These are phyloP conservation scores for Mycena metata DNA, from an alignment of 768 basidiomycete genomes.

Conservation along the genomic window DNA sequence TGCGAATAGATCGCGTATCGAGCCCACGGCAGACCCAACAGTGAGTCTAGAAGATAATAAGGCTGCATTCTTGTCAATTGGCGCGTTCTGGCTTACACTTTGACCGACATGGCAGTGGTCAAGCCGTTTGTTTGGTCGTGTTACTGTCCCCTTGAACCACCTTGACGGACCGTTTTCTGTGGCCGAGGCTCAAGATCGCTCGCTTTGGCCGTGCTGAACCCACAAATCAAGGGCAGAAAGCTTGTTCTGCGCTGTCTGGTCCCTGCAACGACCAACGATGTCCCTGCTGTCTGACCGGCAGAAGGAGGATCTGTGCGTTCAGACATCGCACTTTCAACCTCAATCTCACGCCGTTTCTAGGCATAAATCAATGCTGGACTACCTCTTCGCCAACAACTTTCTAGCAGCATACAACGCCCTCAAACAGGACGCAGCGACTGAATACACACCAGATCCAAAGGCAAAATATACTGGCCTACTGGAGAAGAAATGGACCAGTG, in stretches of 20 bases:
- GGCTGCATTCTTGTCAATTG: slow-evolving; percentile 1
- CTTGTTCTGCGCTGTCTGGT: neutral
- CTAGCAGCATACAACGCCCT: slow-evolving; percentile 71
- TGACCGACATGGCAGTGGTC: slow-evolving; percentile 46
- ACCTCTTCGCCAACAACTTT: slow-evolving; percentile 77
- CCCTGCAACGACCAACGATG: slow-evolving; percentile 42
- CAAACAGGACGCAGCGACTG: slow-evolving; percentile 65
- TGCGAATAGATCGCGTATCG: slow-evolving; percentile 78
- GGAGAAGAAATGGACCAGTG: slow-evolving; percentile 99
- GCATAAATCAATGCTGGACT: slow-evolving; percentile 87
- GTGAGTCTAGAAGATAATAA: slow-evolving; percentile 62
- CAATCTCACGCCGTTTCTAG: slow-evolving; percentile 51
- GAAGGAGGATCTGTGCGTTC: slow-evolving; percentile 49
- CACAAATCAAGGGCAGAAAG: neutral
- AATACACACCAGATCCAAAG: slow-evolving; percentile 87
- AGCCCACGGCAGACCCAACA: slow-evolving; percentile 84
- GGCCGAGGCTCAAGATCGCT: neutral
- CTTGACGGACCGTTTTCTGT: neutral
- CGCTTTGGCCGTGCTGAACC: slow-evolving; percentile 8
- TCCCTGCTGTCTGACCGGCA: slow-evolving; percentile 51
- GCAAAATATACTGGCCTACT: slow-evolving; percentile 88
- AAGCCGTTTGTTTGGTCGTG: neutral
- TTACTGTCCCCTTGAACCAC: neutral
- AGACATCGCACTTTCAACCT: neutral
- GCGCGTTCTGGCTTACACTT: slow-evolving; percentile 49